Percentiles rank a stretch among this genome's conserved stretches.
Conservation (phyloP, 176 grass and related monocot genomes). For the Juncus inflexus region DNA sequence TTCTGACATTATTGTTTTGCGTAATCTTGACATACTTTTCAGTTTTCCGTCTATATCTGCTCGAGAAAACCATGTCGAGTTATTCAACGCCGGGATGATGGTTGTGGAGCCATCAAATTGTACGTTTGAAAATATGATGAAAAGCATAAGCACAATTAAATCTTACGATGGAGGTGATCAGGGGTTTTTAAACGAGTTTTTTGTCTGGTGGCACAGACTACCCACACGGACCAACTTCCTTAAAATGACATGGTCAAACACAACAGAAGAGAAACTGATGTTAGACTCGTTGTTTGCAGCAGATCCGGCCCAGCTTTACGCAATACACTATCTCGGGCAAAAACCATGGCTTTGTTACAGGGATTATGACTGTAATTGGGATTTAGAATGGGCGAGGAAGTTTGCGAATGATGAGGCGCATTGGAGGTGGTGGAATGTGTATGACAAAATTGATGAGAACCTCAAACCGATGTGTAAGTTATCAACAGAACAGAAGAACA, state of each 20-base stretch:
- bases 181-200: conserved; percentile 58
- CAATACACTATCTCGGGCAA: conserved; percentile 49
- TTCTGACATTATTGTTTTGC: conserved; percentile 49
- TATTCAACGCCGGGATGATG: conserved; percentile 57
- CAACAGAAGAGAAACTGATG: conserved; percentile 21
- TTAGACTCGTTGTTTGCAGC: conserved; percentile 30
- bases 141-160: conserved; percentile 34
- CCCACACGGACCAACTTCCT: conserved; percentile 48
- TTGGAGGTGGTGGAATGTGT: conserved; percentile 44
- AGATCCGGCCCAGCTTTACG: conserved; percentile 39
- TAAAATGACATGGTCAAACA: conserved; percentile 50
- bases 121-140: conserved; percentile 43
- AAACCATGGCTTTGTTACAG: conserved; percentile 62
- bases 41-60: conserved; percentile 41
- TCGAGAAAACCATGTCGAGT: conserved; percentile 33
- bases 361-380: conserved; percentile 74
- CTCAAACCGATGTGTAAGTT: too few species aligned
- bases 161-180: conserved; percentile 65
- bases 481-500: too few species aligned
- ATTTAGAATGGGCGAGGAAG: conserved; percentile 34
- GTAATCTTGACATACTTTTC: conserved; percentile 31
- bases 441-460: conserved; percentile 24
- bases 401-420: conserved; percentile 63
- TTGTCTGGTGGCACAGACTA: conserved; percentile 57
- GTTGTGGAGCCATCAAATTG: conserved; percentile 50